These are phyloP conservation scores for Nemophila menziesii DNA, from an alignment of 257 asterid genomes.

Conservation along the genomic window DNA sequence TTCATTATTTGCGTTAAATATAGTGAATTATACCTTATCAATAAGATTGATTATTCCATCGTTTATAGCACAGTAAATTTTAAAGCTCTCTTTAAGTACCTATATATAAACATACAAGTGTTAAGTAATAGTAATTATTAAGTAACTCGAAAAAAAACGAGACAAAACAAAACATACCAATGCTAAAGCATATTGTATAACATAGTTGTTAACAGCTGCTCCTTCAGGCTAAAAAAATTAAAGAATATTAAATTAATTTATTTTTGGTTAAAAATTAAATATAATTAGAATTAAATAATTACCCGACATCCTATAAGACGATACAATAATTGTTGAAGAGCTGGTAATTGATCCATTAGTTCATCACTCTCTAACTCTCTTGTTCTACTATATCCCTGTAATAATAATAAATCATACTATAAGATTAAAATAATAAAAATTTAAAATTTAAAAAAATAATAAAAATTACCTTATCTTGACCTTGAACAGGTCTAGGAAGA, in stretches of 20 bases:
- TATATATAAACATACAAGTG: conserved; percentile 18
- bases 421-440: conserved; percentile 1
- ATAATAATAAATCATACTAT: conserved; percentile 13
- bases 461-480: conserved; percentile 94
- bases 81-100: conserved; percentile 98
- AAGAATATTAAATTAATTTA: background rate
- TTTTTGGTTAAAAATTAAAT: background rate
- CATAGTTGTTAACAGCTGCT: conserved; percentile 69
- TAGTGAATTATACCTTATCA: conserved; percentile 63
- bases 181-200: conserved; percentile 86
- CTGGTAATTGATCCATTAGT: conserved; percentile 82
- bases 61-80: conserved; percentile 85
- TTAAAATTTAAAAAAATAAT: too few relatives aligned
- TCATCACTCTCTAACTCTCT: conserved; percentile 82
- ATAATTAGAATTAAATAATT: conserved; percentile 7
- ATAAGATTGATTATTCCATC: conserved; percentile 97
- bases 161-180: conserved; percentile 39
- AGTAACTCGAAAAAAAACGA: background rate
- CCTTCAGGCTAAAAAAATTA: conserved; percentile 82
- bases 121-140: too few relatives aligned
- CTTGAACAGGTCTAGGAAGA: conserved; percentile 70
- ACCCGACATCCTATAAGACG: conserved; percentile 99
- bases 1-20: conserved; percentile 5
- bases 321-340: conserved; percentile 79
- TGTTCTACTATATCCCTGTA: conserved; percentile 80